A percentile compares a stretch with the other conserved stretches of the same genome.
Conservation (phyloP, 768 basidiomycete species). For the Rhizopogon roseolus region DNA sequence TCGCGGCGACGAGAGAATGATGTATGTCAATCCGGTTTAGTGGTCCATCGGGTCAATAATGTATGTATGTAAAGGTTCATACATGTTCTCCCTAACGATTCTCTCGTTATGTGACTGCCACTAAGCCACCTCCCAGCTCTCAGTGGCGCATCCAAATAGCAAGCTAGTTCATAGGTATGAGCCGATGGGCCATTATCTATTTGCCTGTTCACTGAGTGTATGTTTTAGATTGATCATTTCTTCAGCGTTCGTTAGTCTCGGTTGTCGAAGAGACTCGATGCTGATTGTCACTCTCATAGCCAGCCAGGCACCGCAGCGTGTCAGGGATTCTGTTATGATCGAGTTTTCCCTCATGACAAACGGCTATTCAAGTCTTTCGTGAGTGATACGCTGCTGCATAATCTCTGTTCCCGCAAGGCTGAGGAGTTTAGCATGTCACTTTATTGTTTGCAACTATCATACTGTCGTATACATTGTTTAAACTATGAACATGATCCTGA, state of each 20-base stretch:
- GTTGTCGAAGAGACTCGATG: not conserved
- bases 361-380: not conserved
- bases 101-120: not conserved
- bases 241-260: not conserved
- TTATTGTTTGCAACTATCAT: not conserved
- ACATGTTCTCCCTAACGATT: too few relatives aligned
- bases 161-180: not conserved
- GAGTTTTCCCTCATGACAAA: conserved; percentile 2
- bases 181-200: too few relatives aligned
- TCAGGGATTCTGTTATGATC: not conserved
- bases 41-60: too few relatives aligned
- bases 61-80: too few relatives aligned
- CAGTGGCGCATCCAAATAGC: too few relatives aligned
- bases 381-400: not conserved
- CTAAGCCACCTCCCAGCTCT: not conserved
- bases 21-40: too few relatives aligned
- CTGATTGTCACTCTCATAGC: not conserved
- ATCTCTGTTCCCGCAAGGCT: not conserved
- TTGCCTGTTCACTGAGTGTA: not conserved
- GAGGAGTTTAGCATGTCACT: not conserved
- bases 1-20: too few relatives aligned
- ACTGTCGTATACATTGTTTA: not conserved
- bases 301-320: not conserved
- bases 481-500: not conserved
- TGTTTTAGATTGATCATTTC: not conserved